phyloP scores from a whole-genome alignment of 371 early-diverging fungal species.

The Blyttiomyces sp. region DNA sequence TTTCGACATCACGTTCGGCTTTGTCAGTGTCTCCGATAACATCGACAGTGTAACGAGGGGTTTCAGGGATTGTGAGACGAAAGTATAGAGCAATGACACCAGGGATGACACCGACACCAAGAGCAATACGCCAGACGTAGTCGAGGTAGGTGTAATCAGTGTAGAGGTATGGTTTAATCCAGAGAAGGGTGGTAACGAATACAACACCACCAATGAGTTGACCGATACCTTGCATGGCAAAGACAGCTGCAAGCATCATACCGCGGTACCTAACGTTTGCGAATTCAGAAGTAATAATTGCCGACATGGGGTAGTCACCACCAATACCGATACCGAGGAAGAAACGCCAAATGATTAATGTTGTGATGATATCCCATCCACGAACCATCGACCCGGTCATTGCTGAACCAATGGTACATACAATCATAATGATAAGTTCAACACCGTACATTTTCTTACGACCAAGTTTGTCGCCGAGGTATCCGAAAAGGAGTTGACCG shows the following conservation, averaged over 20 bases:
- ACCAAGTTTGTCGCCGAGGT: slow-evolving; percentile 71
- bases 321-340: slow-evolving; percentile 86
- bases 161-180: slow-evolving; percentile 61
- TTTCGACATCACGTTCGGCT: slow-evolving; percentile 8
- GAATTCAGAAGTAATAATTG: slow-evolving; percentile 84
- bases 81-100: slow-evolving; percentile 78
- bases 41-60: slow-evolving; percentile 71
- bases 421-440: slow-evolving; percentile 73
- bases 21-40: slow-evolving; percentile 47
- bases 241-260: slow-evolving; percentile 79
- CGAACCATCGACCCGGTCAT: slow-evolving; percentile 64
- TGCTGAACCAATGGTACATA: slow-evolving; percentile 71
- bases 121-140: slow-evolving; percentile 77
- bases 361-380: slow-evolving; percentile 66
- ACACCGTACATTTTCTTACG: slow-evolving; percentile 82
- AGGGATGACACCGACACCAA: slow-evolving; percentile 68
- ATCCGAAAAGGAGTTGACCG: slow-evolving; percentile 84
- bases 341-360: slow-evolving; percentile 82
- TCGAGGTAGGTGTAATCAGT: slow-evolving; percentile 66
- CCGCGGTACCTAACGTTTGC: slow-evolving; percentile 73
- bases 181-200: slow-evolving; percentile 59
- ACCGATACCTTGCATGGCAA: slow-evolving; percentile 90
- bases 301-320: slow-evolving; percentile 64
- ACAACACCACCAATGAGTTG: slow-evolving; percentile 72
- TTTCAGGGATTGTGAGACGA: slow-evolving; percentile 85